Evolutionary conservation across 2,329 filamentous ascomycete genomes (phyloP).

Genomic region (Aspergillus carbonarius): DNA sequence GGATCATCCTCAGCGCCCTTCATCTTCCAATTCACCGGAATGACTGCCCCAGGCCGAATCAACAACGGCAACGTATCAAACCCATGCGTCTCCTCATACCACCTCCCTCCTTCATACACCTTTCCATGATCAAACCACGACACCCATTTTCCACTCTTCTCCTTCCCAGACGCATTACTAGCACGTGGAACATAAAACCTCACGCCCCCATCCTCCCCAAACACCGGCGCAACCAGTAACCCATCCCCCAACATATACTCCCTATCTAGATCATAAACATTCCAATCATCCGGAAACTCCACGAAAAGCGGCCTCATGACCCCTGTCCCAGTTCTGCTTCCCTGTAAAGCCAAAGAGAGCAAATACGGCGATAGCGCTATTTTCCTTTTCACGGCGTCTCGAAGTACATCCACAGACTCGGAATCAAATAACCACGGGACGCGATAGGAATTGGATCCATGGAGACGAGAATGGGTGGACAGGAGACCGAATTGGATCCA

Average conservation of each 20-base stretch:
- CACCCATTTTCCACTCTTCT: conserved; percentile 52
- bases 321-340: conserved; percentile 56
- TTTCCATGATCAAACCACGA: conserved; percentile 49
- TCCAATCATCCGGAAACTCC: conserved; percentile 71
- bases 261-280: conserved; percentile 65
- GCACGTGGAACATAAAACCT: conserved; percentile 62
- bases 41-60: conserved; percentile 49
- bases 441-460: conserved; percentile 68
- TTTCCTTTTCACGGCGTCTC: conserved; percentile 19
- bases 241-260: conserved; percentile 72
- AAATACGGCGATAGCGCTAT: conserved; percentile 53
- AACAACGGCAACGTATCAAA: conserved; percentile 61
- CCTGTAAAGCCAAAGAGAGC: conserved; percentile 52
- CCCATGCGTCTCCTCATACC: conserved; percentile 61
- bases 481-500: conserved; percentile 76
- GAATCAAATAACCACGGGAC: conserved; percentile 73
- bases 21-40: conserved; percentile 27
- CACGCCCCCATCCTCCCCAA: conserved; percentile 61
- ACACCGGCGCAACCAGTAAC: conserved; percentile 64
- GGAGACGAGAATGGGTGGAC: conserved; percentile 68
- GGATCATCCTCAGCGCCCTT: conserved; percentile 29
- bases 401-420: conserved; percentile 49
- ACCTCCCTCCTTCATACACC: conserved; percentile 44
- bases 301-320: conserved; percentile 66
- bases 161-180: conserved; percentile 51